Conservation (phyloP, 768 basidiomycete species). For the Lanmaoa rubissima region DNA sequence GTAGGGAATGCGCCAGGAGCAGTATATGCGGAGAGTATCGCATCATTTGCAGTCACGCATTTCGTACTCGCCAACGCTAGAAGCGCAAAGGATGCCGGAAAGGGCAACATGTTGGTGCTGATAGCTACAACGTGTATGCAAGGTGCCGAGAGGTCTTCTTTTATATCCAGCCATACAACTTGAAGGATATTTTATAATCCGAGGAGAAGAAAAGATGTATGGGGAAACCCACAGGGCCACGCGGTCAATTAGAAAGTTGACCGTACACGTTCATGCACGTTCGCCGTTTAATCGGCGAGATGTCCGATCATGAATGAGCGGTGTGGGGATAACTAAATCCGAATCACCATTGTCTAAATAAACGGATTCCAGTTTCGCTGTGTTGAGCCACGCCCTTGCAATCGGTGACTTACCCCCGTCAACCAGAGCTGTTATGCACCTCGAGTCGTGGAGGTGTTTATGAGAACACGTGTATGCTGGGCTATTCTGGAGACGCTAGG, state of each 20-base stretch:
- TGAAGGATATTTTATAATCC: not conserved
- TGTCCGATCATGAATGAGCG: not conserved
- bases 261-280: conserved; percentile 8
- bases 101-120: conserved; percentile 13
- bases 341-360: not conserved
- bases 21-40: conserved; percentile 44
- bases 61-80: conserved; percentile 8
- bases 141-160: not conserved
- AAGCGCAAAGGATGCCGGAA: conserved; percentile 10
- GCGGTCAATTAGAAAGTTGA: not conserved
- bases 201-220: not conserved
- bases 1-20: conserved; percentile 64
- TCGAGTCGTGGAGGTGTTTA: not conserved
- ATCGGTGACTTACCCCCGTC: not conserved
- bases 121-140: not conserved
- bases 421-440: not conserved
- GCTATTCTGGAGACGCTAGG: not conserved
- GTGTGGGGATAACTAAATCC: not conserved
- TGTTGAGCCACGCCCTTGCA: too few relatives aligned
- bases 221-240: not conserved
- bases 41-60: conserved; percentile 6
- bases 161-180: conserved; percentile 1
- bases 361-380: not conserved
- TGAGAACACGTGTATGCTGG: not conserved
- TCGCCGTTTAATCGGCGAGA: conserved; percentile 3